Evolutionary conservation across 1,284 basidiomycete genomes (phyloP), one percentile per base, ranked within the genome.

Genomic region (Takashimella koratensis): DNA sequence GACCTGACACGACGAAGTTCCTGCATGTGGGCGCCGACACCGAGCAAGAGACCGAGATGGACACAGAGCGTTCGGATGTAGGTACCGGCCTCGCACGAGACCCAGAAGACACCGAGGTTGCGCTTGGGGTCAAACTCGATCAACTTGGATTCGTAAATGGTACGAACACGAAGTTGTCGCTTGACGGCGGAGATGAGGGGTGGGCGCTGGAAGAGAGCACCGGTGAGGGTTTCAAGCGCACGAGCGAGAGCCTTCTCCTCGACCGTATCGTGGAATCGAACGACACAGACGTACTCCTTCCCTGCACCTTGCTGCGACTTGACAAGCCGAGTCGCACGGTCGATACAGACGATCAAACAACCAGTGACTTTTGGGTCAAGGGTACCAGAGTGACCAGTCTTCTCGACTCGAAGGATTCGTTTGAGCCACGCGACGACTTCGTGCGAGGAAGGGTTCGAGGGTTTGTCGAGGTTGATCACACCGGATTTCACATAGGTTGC

Each of bases 1-100:
- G 88, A 91, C 62, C 96, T 82, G 8, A 98, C 95, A 71, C 96
- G 82, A 65, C 96, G 82, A 51, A 99, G 83, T 76, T 99, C 96
- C 79, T 99, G 95, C 96, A 99, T 99, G 78, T 99, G 96, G 26
- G 93, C 96, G 40, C 96, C 96, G 45, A 98, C 95, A 63, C 96
- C 96, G 49, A 98, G 81, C 45, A 99, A 64, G 47, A 99, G 81
- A 60, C 96, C 96, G 51, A 99, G 79, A 78, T 99, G 96, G 22
- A 99, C 96, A 75, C 96, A 98, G 54, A 98, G 81, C 2, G 95
- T 99, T 73, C 95, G 88, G 72, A 98, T 97, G 77, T 98, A 98
- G 21, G 95, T 98, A 60, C 95, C 95, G 23, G 96, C 96, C 76
- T 99, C 96, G 76, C 96, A 98, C 43, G 88, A 92, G 22, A 98